Evolutionary conservation across 169 alveolate genomes (phyloP).

Genomic region (Plasmodium gonderi): DNA sequence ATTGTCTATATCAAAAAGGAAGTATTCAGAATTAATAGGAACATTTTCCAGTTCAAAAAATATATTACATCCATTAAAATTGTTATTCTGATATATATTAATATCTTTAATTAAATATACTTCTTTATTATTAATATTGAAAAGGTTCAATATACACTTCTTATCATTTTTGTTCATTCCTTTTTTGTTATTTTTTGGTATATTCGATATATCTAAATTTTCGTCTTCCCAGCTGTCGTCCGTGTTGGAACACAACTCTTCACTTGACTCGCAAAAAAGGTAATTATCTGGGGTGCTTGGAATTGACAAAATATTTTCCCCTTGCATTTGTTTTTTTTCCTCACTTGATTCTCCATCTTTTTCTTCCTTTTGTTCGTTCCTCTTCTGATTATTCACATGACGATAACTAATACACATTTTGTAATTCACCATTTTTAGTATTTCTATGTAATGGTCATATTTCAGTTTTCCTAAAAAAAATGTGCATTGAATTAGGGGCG

Average conservation of each 20-base stretch:
- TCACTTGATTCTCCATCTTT: neutral
- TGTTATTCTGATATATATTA: slow-evolving; percentile 59
- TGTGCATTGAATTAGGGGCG: neutral
- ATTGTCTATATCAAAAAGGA: slow-evolving; percentile 24
- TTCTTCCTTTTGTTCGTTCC: neutral
- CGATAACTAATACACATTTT: slow-evolving; percentile 48
- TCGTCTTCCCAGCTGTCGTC: slow-evolving; percentile 19
- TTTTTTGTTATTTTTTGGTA: neutral
- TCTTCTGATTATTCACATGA: neutral
- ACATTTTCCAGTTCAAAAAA: slow-evolving; percentile 10
- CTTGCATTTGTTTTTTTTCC: neutral
- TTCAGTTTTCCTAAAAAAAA: slow-evolving; percentile 48
- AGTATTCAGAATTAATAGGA: neutral
- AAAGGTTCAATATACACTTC: slow-evolving; percentile 16
- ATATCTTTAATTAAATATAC: slow-evolving; percentile 47
- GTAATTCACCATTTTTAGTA: slow-evolving; percentile 72
- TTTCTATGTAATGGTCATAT: slow-evolving; percentile 32
- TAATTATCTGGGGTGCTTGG: neutral
- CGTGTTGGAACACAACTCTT: neutral
- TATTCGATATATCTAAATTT: neutral
- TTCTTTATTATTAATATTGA: slow-evolving; percentile 59
- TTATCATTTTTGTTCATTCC: slow-evolving; percentile 31
- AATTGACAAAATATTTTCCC: neutral
- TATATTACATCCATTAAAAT: slow-evolving; percentile 61
- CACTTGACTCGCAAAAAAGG: slow-evolving; percentile 30